Base-by-base conservation (phyloP, 108 stramenopile species). In the Cyclotella baltica region DNA sequence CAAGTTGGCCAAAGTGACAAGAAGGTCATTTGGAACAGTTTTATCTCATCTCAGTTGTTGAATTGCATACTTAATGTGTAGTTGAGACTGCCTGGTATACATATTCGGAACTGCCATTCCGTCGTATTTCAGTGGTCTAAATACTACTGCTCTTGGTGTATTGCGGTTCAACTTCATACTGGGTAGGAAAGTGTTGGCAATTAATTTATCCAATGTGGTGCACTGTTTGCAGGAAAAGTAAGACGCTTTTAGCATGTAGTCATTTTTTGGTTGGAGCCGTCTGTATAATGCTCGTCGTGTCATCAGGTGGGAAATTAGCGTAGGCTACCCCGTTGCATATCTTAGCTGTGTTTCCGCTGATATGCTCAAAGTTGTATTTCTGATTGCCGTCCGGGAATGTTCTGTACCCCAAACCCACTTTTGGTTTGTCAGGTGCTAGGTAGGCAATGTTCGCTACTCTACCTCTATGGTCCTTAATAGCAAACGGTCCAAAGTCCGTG, bases 21-120 rank as follows among this genome's bases (percentile, higher is more conserved):
- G 67, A 23, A 70, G 27, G 56, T 70, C 56, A 19, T 58, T 58
- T 56, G 56, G 53, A 0, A 70, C 37, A 3, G 55, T 70, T n/a
- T 34, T 57, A 57, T 70, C 35, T 53, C 69, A 70, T 35, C 69
- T 4, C 20, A 70, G 35, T 4, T 30, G 30, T 19, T 36, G 50
- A 3, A 70, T 4, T 18, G 55, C 18, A 23, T 57, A 70, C 20
- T 3, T 3, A 1, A 70, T 57, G 15, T 56, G 52, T 31, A 20
- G 6, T 33, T 70, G 69, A 22, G 30, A 15, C 55, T 70, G 69
- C 10, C 4, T 4, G 0, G 53, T 70, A n/a, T 35, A 25, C 0
- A 1, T 4, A 0, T 52, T 28, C 0, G 67, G 67, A 1, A 67
- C n/a, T 30, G 46, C 67, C 50, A 67, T 51, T n/a, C 69, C 69